Percentiles rank a stretch among this genome's conserved stretches.
phyloP scores from a whole-genome alignment of 176 grass and related monocot species.

The Rhynchospora breviuscula region DNA sequence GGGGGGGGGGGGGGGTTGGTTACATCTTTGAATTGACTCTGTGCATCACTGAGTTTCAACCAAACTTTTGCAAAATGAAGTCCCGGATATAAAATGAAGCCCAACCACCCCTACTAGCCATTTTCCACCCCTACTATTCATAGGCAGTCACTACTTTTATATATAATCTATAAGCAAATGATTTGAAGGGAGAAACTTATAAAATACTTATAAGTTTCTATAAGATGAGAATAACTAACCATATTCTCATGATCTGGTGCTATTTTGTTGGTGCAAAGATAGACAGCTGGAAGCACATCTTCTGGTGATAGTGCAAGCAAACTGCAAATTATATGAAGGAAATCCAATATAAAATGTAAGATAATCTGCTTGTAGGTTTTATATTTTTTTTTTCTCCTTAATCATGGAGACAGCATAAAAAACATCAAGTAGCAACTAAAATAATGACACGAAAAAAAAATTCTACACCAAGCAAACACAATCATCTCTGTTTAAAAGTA shows the following conservation, averaged over 20 bases:
- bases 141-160: not conserved
- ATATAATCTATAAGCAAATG: not conserved
- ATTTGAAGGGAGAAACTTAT: not conserved
- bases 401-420: not conserved
- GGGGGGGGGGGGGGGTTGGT: not conserved
- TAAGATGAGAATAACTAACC: slow-evolving; percentile 36
- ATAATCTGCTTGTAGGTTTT: not conserved
- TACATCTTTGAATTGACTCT: too few relatives aligned
- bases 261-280: slow-evolving; percentile 92
- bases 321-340: slow-evolving; percentile 48
- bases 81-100: too few relatives aligned
- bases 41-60: not conserved
- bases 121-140: not conserved
- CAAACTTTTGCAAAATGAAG: not conserved
- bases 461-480: not conserved
- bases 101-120: not conserved
- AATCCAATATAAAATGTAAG: slow-evolving; percentile 21
- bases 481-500: not conserved
- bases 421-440: slow-evolving; percentile 14
- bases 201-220: not conserved
- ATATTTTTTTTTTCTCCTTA: not conserved
- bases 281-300: slow-evolving; percentile 89
- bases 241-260: slow-evolving; percentile 87
- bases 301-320: slow-evolving; percentile 87
- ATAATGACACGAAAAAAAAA: not conserved